A percentile compares a stretch with the other conserved stretches of the same genome.
Evolutionary conservation across 345 rosid species (phyloP).

Genomic region (Pelargonium nanum): DNA sequence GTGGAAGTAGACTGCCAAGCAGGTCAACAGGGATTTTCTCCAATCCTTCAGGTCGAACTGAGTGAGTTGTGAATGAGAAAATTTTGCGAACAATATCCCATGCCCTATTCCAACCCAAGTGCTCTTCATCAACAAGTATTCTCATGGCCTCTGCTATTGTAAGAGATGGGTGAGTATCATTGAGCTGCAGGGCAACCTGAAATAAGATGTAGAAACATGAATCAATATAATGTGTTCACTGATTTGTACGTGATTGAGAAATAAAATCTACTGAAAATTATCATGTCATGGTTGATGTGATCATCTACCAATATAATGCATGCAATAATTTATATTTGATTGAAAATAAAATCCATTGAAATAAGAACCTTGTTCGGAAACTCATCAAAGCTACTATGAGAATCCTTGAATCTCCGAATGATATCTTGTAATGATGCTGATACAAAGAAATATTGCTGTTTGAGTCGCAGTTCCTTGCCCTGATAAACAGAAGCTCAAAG

Average conservation of each 20-base stretch:
- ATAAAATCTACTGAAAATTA: neutral
- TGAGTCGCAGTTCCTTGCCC: slow-evolving; percentile 44
- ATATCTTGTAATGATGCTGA: slow-evolving; percentile 42
- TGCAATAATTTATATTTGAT: neutral
- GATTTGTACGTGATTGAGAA: too few relatives aligned
- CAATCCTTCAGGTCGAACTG: slow-evolving; percentile 28
- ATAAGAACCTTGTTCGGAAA: slow-evolving; percentile 30
- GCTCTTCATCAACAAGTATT: slow-evolving; percentile 38
- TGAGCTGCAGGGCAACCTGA: slow-evolving; percentile 40
- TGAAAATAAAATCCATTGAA: neutral
- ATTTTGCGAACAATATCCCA: slow-evolving; percentile 29
- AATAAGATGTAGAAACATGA: slow-evolving; percentile 5
- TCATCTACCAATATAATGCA: neutral
- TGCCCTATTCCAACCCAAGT: slow-evolving; percentile 28
- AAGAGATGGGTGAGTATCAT: slow-evolving; percentile 44
- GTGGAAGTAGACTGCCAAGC: slow-evolving; percentile 34
- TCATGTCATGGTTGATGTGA: neutral
- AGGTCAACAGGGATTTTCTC: slow-evolving; percentile 43
- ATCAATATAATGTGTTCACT: too few relatives aligned
- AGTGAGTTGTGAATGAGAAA: slow-evolving; percentile 38
- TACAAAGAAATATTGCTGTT: slow-evolving; percentile 41
- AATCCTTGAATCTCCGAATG: slow-evolving; percentile 37
- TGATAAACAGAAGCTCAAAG: slow-evolving; percentile 15
- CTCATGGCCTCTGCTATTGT: slow-evolving; percentile 38
- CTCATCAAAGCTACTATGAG: slow-evolving; percentile 28